Conservation (phyloP, 495 filamentous ascomycete species). For the Lophiotrema nucula region DNA sequence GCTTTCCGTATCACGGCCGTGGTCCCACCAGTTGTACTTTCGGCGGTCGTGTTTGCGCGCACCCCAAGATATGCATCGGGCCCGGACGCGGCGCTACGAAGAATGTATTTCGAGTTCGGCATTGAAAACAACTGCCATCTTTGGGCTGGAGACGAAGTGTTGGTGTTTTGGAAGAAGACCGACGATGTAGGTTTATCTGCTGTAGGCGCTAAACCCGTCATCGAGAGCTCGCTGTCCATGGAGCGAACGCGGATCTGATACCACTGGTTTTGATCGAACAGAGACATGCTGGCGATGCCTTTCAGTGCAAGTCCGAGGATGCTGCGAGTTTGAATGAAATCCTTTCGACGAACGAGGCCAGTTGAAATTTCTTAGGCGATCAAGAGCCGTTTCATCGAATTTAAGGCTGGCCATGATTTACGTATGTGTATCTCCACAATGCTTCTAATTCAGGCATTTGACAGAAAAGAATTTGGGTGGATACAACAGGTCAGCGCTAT, state of each 20-base stretch:
- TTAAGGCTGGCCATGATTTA: too few species aligned
- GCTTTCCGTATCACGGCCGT: neutral
- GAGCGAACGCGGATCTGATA: neutral
- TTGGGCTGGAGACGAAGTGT: neutral
- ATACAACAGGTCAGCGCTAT: too few species aligned
- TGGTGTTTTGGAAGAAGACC: neutral
- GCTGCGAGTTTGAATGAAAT: too few species aligned
- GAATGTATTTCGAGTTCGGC: neutral
- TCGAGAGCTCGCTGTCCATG: neutral
- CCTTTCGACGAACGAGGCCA: too few species aligned
- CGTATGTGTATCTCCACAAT: too few species aligned
- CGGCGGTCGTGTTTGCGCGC: neutral
- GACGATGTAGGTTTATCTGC: neutral
- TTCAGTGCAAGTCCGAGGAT: neutral
- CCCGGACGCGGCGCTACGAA: neutral
- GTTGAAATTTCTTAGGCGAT: too few species aligned
- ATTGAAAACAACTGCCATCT: neutral
- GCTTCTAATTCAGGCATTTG: too few species aligned
- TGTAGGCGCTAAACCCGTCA: neutral
- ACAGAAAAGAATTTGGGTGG: too few species aligned
- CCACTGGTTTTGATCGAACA: slow-evolving; percentile 2
- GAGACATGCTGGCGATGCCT: neutral
- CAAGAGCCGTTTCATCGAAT: too few species aligned
- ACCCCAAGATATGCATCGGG: neutral
- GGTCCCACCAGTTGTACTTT: neutral